A percentile compares a stretch with the other conserved stretches of the same genome.
Conservation (phyloP, 1,284 basidiomycete genomes). For the Cutaneotrichosporon spelunceum region DNA sequence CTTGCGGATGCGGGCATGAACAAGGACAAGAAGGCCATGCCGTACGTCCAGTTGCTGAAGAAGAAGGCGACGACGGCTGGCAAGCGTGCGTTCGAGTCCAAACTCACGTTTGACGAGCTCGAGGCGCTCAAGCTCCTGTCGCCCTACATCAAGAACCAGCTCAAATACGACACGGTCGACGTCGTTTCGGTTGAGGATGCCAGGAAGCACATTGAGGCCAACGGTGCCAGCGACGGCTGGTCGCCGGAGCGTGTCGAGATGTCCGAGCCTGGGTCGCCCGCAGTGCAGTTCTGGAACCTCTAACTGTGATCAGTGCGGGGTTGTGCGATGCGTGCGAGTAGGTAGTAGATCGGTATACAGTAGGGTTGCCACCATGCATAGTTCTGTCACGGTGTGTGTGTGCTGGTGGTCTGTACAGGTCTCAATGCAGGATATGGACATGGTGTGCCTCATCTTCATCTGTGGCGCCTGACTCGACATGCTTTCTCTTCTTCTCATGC, state of each 20-base stretch:
- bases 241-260: constrained; percentile 60
- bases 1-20: constrained; percentile 74
- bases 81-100: constrained; percentile 77
- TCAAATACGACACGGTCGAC: constrained; percentile 70
- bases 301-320: constrained; percentile 11
- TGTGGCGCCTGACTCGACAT: not conserved
- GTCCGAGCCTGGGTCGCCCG: constrained; percentile 83
- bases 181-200: constrained; percentile 71
- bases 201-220: constrained; percentile 28
- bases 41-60: constrained; percentile 88
- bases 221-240: constrained; percentile 42
- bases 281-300: constrained; percentile 69
- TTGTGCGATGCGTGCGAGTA: not conserved
- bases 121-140: constrained; percentile 69
- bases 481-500: constrained; percentile 1
- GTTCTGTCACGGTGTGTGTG: not conserved
- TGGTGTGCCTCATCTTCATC: not conserved
- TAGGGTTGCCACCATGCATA: not conserved
- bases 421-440: not conserved
- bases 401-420: not conserved
- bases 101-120: constrained; percentile 79
- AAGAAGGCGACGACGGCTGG: constrained; percentile 80
- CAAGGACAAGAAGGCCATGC: constrained; percentile 96
- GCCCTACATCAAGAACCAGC: constrained; percentile 79
- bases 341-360: not conserved